A percentile compares a stretch with the other conserved stretches of the same genome.
Evolutionary conservation across 2,329 filamentous ascomycete species (phyloP).

Genomic region (Albifimbria verrucaria): DNA sequence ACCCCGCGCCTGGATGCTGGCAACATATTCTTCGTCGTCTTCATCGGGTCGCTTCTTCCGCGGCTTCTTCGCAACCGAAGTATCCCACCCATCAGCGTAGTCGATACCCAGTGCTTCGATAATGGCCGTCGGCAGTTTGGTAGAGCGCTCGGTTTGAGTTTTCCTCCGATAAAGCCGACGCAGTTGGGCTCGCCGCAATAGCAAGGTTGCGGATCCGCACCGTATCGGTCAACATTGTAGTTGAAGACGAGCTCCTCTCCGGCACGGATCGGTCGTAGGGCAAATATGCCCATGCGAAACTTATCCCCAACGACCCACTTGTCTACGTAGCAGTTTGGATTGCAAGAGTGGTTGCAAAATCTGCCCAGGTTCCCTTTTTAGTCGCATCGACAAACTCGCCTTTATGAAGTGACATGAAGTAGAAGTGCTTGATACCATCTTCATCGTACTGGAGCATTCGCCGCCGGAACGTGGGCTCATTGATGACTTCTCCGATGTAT

Average conservation of each 20-base stretch:
- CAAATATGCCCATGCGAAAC: constrained; percentile 98
- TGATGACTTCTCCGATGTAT: constrained; percentile 98
- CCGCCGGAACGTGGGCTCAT: constrained; percentile 81
- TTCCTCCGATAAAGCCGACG: constrained; percentile 96
- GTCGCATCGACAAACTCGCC: constrained; percentile 97
- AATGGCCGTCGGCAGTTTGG: constrained; percentile 82
- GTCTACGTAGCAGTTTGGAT: constrained; percentile 97
- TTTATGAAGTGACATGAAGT: constrained; percentile 98
- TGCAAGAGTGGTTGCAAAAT: constrained; percentile 99
- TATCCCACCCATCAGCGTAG: constrained; percentile 88
- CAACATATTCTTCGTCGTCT: constrained; percentile 94
- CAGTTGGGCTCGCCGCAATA: constrained; percentile 96
- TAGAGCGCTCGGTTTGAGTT: constrained; percentile 93
- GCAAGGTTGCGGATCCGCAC: constrained; percentile 92
- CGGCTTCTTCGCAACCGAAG: constrained; percentile 81
- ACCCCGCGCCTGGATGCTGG: constrained; percentile 75
- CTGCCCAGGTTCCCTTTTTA: constrained; percentile 93
- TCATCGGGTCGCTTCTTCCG: constrained; percentile 89
- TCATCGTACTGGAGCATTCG: constrained; percentile 93
- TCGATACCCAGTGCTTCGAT: constrained; percentile 97
- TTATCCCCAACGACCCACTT: constrained; percentile 99
- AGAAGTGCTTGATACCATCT: constrained; percentile 98
- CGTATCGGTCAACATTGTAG: constrained; percentile 98
- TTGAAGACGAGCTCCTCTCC: constrained; percentile 98
- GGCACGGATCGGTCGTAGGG: constrained; percentile 75